phyloP scores from a whole-genome alignment of 257 asterid genomes.

The Solanum neorickii region DNA sequence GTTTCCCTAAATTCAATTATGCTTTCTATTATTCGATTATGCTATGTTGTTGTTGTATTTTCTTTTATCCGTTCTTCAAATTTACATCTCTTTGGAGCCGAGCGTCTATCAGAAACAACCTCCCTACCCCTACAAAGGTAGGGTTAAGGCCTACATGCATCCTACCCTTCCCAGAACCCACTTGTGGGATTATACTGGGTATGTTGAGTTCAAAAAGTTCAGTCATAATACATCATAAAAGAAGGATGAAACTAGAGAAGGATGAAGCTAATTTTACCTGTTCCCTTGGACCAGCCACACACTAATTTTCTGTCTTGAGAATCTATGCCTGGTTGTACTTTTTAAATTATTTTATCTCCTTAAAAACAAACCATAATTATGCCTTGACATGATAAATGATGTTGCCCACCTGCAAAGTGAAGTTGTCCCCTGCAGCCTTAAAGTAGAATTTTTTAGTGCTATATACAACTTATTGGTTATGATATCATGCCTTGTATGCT shows the following conservation, averaged over 20 bases:
- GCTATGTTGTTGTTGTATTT: not conserved
- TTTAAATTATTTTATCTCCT: not conserved
- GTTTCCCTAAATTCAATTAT: not conserved
- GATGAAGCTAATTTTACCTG: not conserved
- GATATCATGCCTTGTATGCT: not conserved
- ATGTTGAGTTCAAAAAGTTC: not conserved
- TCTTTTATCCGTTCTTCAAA: not conserved
- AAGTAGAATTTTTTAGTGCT: not conserved
- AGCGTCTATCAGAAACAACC: not conserved
- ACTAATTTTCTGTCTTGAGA: not conserved
- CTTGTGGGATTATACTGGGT: not conserved
- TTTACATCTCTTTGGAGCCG: not conserved
- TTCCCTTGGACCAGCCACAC: not conserved
- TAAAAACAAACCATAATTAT: not conserved
- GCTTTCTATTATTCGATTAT: not conserved
- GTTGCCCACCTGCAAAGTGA: not conserved
- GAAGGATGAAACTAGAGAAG: not conserved
- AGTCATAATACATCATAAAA: not conserved
- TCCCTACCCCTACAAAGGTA: not conserved
- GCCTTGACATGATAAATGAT: not conserved
- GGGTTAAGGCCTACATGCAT: not conserved
- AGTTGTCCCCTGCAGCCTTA: not conserved
- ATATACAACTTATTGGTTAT: not conserved
- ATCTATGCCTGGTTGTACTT: not conserved
- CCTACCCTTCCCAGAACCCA: not conserved